phyloP scores from a whole-genome alignment of 1,284 basidiomycete genomes.

The Baeospora myosura region DNA sequence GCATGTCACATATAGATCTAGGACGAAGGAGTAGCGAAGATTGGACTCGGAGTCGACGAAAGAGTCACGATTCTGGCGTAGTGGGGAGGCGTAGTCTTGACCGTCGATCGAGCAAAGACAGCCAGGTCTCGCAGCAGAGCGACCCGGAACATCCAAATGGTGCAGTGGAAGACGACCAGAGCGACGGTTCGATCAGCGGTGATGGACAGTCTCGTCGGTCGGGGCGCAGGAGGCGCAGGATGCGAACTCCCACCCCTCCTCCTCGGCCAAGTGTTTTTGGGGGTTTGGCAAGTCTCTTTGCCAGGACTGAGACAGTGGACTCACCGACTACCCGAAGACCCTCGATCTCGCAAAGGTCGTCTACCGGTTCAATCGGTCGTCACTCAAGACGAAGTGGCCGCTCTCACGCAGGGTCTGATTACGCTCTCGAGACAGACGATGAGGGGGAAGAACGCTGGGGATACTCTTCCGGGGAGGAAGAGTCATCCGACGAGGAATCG shows the following conservation, averaged over 20 bases:
- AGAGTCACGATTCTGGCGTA: constrained; percentile 40
- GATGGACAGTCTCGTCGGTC: constrained; percentile 27
- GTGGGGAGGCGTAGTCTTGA: constrained; percentile 23
- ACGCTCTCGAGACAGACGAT: constrained; percentile 46
- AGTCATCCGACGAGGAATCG: constrained; percentile 44
- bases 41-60: constrained; percentile 42
- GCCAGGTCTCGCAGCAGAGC: constrained; percentile 34
- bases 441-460: constrained; percentile 69
- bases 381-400: constrained; percentile 45
- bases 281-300: constrained; percentile 66
- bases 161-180: constrained; percentile 5
- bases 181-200: constrained; percentile 12
- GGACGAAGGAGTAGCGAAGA: constrained; percentile 49
- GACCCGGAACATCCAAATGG: constrained; percentile 17
- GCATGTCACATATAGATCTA: constrained; percentile 61
- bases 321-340: constrained; percentile 33
- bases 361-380: constrained; percentile 38
- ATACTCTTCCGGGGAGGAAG: constrained; percentile 74
- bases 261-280: constrained; percentile 51
- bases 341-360: constrained; percentile 52
- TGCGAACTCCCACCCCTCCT: constrained; percentile 22
- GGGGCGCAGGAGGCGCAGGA: not conserved
- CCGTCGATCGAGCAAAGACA: constrained; percentile 42
- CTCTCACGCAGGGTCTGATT: constrained; percentile 53
- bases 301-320: constrained; percentile 35